Conservation (phyloP, 2,329 filamentous ascomycete genomes). For the Botrytis deweyae region DNA sequence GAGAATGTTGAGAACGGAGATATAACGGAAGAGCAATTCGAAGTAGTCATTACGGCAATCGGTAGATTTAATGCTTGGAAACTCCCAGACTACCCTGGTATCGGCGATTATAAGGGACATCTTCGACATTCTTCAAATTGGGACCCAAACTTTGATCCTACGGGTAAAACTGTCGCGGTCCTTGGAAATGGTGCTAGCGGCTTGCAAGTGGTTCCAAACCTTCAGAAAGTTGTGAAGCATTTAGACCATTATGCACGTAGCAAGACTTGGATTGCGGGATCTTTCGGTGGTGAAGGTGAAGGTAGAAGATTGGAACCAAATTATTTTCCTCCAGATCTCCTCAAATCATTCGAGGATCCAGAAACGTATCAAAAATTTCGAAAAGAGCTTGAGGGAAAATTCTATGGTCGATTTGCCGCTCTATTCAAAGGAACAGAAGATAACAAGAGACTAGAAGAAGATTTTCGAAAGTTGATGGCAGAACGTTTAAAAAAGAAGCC, state of each 20-base stretch:
- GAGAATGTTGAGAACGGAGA: constrained; percentile 43
- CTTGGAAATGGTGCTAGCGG: constrained; percentile 52
- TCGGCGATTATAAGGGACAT: constrained; percentile 48
- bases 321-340: constrained; percentile 52
- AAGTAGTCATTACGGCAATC: constrained; percentile 62
- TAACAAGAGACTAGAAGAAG: constrained; percentile 39
- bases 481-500: constrained; percentile 45
- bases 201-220: constrained; percentile 51
- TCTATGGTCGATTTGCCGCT: constrained; percentile 57
- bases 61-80: constrained; percentile 68
- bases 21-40: constrained; percentile 48
- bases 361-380: constrained; percentile 59
- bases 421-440: constrained; percentile 50
- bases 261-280: constrained; percentile 60
- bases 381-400: constrained; percentile 57
- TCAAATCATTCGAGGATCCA: constrained; percentile 55
- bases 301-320: constrained; percentile 48
- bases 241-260: constrained; percentile 43
- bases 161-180: constrained; percentile 48
- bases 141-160: constrained; percentile 52
- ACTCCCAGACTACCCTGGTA: constrained; percentile 59
- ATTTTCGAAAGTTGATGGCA: constrained; percentile 44
- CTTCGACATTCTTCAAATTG: constrained; percentile 61
- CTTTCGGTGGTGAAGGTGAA: constrained; percentile 42
- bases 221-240: constrained; percentile 37